phyloP scores from a whole-genome alignment of 768 basidiomycete genomes.

The Boletus reticuloceps region DNA sequence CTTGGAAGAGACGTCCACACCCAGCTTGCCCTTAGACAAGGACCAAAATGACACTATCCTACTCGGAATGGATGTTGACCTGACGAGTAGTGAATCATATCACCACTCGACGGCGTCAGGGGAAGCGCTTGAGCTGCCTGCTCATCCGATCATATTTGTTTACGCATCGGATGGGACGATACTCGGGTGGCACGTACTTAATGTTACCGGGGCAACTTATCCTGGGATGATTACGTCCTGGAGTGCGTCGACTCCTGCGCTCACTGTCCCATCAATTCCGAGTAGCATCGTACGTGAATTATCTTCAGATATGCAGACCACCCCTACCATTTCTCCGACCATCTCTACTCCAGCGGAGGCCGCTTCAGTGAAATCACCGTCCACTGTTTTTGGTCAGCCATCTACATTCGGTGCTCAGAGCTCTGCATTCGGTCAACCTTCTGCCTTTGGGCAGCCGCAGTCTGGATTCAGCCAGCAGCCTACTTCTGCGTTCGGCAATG shows the following conservation, averaged over 20 bases:
- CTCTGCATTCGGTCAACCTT: slow-evolving; percentile 33
- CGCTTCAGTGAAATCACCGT: slow-evolving; percentile 28
- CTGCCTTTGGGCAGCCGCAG: slow-evolving; percentile 18
- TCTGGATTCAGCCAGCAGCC: slow-evolving; percentile 18
- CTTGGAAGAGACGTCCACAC: slow-evolving; percentile 48
- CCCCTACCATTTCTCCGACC: slow-evolving; percentile 23
- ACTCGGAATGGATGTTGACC: slow-evolving; percentile 60
- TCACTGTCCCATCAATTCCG: slow-evolving; percentile 10
- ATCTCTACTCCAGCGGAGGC: slow-evolving; percentile 14
- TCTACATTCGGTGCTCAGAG: slow-evolving; percentile 25
- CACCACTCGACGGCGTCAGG: slow-evolving; percentile 39
- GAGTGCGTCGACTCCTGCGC: slow-evolving; percentile 6
- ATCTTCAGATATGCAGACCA: slow-evolving; percentile 31
- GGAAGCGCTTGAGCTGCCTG: slow-evolving; percentile 41
- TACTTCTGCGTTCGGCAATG: slow-evolving; percentile 22
- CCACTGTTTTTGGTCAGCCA: slow-evolving; percentile 36
- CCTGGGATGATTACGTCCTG: slow-evolving; percentile 45
- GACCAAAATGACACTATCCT: slow-evolving; percentile 70
- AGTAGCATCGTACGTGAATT: slow-evolving; percentile 25
- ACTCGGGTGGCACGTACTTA: slow-evolving; percentile 68
- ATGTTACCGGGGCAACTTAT: slow-evolving; percentile 52
- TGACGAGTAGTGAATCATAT: slow-evolving; percentile 49
- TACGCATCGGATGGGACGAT: slow-evolving; percentile 80
- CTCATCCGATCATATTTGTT: slow-evolving; percentile 66
- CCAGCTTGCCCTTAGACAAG: slow-evolving; percentile 66